These are phyloP conservation scores for Posidonia oceanica DNA, from an alignment of 116 monocot genomes.

Conservation along the genomic window DNA sequence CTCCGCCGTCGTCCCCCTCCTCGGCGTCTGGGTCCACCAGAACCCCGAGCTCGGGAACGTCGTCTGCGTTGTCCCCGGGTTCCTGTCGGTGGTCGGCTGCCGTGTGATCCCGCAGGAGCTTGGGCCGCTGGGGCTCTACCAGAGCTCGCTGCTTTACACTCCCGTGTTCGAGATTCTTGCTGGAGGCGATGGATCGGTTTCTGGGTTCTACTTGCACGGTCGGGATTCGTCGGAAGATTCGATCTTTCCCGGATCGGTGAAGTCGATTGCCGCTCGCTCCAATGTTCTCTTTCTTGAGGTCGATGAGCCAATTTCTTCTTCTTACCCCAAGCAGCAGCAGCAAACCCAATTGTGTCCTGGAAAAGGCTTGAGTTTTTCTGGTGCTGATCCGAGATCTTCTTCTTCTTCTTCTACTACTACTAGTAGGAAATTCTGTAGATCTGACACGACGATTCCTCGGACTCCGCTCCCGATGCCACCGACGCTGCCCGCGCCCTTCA, in stretches of 20 bases:
- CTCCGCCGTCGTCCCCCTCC: constrained; percentile 30
- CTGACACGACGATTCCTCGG: too few relatives aligned
- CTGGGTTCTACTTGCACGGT: constrained; percentile 45
- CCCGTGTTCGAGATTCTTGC: constrained; percentile 67
- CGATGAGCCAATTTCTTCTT: constrained; percentile 8
- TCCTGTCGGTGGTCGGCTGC: constrained; percentile 47
- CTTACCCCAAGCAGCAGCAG: too few relatives aligned
- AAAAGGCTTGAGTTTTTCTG: too few relatives aligned
- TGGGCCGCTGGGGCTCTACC: constrained; percentile 1
- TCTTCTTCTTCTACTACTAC: too few relatives aligned
- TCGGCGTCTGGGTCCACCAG: constrained; percentile 83
- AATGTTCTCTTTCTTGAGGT: constrained; percentile 63
- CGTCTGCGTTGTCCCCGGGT: constrained; percentile 39
- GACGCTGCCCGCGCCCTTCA: constrained; percentile 10
- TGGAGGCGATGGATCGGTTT: constrained; percentile 18
- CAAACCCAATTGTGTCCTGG: too few relatives aligned
- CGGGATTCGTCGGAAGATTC: neutral
- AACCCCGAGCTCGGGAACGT: constrained; percentile 89
- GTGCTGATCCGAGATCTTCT: too few relatives aligned
- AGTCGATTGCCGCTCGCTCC: neutral
- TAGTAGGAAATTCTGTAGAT: too few relatives aligned
- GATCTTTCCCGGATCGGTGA: neutral
- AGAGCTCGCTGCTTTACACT: constrained; percentile 35
- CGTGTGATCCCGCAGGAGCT: constrained; percentile 71
- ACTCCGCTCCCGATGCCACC: neutral